Percentiles rank a stretch among this genome's conserved stretches.
phyloP scores from a whole-genome alignment of 768 basidiomycete species.

The Holtermannia corniformis region DNA sequence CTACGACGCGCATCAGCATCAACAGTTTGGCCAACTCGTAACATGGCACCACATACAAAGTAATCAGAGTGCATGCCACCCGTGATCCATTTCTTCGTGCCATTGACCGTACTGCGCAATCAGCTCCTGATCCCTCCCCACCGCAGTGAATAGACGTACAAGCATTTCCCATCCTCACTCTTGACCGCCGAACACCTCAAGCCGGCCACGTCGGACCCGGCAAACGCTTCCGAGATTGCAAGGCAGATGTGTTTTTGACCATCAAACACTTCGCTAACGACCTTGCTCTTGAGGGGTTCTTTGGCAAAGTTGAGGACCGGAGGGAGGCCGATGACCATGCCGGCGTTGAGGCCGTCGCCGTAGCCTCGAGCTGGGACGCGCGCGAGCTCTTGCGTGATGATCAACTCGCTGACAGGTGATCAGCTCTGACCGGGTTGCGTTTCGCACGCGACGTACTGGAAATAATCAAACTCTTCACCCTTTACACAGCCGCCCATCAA shows the following conservation, averaged over 20 bases:
- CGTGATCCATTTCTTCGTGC: conserved; percentile 66
- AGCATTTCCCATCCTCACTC: conserved; percentile 59
- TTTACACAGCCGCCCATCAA: conserved; percentile 66
- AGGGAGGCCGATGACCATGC: conserved; percentile 73
- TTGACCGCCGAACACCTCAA: conserved; percentile 64
- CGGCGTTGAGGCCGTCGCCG: conserved; percentile 65
- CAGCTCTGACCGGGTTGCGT: conserved; percentile 22
- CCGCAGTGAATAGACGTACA: conserved; percentile 6
- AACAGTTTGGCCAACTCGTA: background rate
- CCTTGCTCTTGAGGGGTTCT: conserved; percentile 54
- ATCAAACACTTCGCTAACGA: conserved; percentile 54
- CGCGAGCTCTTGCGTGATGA: conserved; percentile 66
- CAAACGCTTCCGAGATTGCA: conserved; percentile 82
- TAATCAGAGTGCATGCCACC: conserved; percentile 42
- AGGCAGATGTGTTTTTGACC: conserved; percentile 74
- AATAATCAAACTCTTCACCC: conserved; percentile 82
- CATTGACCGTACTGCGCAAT: conserved; percentile 72
- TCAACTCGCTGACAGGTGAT: conserved; percentile 47
- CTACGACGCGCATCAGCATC: conserved; percentile 49
- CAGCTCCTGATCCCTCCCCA: no score
- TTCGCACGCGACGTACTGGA: conserved; percentile 55
- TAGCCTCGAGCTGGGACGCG: conserved; percentile 67
- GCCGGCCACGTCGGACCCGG: conserved; percentile 63
- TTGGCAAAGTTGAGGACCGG: conserved; percentile 78
- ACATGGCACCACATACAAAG: conserved; percentile 45